phyloP scores from a whole-genome alignment of 106 monocot species.

The Dioscorea dumetorum region DNA sequence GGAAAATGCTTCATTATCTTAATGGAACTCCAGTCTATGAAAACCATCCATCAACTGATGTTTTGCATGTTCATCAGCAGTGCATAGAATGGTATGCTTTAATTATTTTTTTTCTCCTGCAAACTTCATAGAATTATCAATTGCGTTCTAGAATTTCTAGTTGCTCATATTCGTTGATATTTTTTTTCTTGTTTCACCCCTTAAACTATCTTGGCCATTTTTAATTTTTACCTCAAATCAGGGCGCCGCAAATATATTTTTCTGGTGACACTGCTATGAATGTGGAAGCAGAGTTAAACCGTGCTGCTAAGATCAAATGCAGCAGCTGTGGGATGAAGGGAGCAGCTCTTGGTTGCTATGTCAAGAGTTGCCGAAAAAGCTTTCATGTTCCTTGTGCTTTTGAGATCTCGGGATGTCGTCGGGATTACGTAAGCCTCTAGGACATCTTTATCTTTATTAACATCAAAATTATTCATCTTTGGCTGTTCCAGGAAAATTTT shows the following conservation, averaged over 20 bases:
- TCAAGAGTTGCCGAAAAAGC: conserved; percentile 51
- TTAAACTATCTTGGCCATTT: too few species aligned
- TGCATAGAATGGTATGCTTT: conserved; percentile 68
- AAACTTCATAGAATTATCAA: background rate
- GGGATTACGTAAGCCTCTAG: conserved; percentile 51
- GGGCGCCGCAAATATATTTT: conserved; percentile 81
- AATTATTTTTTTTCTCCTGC: background rate
- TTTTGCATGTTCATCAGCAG: conserved; percentile 61
- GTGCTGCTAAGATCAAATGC: conserved; percentile 73
- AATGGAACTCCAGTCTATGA: conserved; percentile 27
- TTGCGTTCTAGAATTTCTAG: too few species aligned
- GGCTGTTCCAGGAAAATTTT: conserved; percentile 59
- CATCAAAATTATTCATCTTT: background rate
- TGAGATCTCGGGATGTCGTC: conserved; percentile 40
- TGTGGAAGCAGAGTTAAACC: conserved; percentile 49
- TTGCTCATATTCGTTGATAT: too few species aligned
- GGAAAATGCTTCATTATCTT: conserved; percentile 52
- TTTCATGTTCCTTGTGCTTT: conserved; percentile 73
- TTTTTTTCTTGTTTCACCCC: too few species aligned
- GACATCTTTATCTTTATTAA: background rate
- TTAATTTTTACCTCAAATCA: too few species aligned
- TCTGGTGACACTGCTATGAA: conserved; percentile 49
- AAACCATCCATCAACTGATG: conserved; percentile 20
- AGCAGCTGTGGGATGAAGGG: conserved; percentile 65
- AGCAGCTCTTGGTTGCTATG: conserved; percentile 74